Evolutionary conservation across 192 early-diverging fungal species (phyloP), one percentile per base, ranked within the genome.

Genomic region (Podila clonocystis): DNA sequence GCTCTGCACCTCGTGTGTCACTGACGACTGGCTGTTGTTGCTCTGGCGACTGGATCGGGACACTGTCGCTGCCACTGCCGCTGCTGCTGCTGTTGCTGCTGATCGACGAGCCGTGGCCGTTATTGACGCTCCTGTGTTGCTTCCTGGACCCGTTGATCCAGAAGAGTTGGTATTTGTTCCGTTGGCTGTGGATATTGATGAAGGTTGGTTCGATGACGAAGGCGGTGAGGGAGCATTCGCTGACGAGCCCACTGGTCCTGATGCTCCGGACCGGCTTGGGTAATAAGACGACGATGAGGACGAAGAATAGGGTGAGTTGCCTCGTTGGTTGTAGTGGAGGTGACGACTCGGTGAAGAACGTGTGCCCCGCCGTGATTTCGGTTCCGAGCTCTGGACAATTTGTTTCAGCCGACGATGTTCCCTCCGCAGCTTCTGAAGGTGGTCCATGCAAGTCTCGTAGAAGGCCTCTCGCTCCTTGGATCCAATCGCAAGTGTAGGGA

Each of bases 401-500:
- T 80, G 68, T 49, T 80, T 80, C 31, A 80, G 59, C 45, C 71
- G 59, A 33, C 77, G 77, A 33, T 80, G 77, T 48, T 80, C 77
- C 50, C 68, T 65, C 15, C 67, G 36, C 33, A 80, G 57, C 60
- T 55, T 80, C 30, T 73, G 77, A 17, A 80, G 67, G 12, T 73
- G 77, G 28, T 80, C 77, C 77, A 80, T 80, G n/a, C 65, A 69
- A 9, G 34, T 65, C 55, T 80, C 77, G 52, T 80, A 80, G 34
- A 80, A 72, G 9, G 70, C 77, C 49, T 80, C 77, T 13, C 77
- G 77, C 34, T 80, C 77, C 50, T 80, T 80, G 41, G 77, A 80
- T 69, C 77, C 77, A 19, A 80, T 72, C n/a, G 77, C 62, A 13
- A 80, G 62, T 20, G 65, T 80, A 4, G 77, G 77, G 17, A 80